These are phyloP conservation scores for Penicillium occitanis DNA, from an alignment of 2,329 filamentous ascomycete genomes.

Conservation along the genomic window DNA sequence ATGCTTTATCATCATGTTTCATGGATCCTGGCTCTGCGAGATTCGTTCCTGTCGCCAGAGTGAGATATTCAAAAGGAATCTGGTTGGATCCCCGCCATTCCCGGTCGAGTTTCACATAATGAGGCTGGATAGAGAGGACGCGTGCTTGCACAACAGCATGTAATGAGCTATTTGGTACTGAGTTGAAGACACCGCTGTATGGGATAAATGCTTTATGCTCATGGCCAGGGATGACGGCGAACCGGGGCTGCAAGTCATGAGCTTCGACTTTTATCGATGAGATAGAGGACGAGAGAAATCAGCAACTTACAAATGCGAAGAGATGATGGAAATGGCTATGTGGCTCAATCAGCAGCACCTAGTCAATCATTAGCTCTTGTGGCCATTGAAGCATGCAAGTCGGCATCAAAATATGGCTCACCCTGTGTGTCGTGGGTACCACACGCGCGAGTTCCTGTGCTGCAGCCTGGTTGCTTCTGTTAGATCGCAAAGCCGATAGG, in stretches of 20 bases:
- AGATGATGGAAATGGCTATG: slow-evolving; percentile 41
- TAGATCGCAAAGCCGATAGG: slow-evolving; percentile 1
- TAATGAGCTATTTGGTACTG: slow-evolving; percentile 25
- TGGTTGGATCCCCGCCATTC: slow-evolving; percentile 36
- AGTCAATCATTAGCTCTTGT: slow-evolving; percentile 3
- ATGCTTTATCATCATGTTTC: slow-evolving; percentile 34
- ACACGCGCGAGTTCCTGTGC: slow-evolving; percentile 38
- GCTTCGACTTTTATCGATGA: not conserved
- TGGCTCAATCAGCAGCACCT: slow-evolving; percentile 36
- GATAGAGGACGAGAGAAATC: not conserved
- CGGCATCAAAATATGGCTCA: slow-evolving; percentile 21
- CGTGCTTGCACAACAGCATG: slow-evolving; percentile 36
- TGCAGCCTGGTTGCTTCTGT: slow-evolving; percentile 27
- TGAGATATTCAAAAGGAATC: slow-evolving; percentile 36
- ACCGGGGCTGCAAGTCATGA: slow-evolving; percentile 30
- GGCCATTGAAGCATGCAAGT: not conserved
- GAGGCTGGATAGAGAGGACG: slow-evolving; percentile 31
- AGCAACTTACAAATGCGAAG: slow-evolving; percentile 34
- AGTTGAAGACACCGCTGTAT: slow-evolving; percentile 34
- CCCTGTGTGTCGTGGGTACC: slow-evolving; percentile 37
- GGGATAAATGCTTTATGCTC: slow-evolving; percentile 41
- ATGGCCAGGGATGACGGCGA: slow-evolving; percentile 36
- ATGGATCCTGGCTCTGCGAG: slow-evolving; percentile 37
- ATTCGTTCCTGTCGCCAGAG: slow-evolving; percentile 36
- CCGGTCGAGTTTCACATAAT: slow-evolving; percentile 34